Evolutionary conservation across 495 filamentous ascomycete species (phyloP).

Genomic region (Clohesyomyces aquaticus): DNA sequence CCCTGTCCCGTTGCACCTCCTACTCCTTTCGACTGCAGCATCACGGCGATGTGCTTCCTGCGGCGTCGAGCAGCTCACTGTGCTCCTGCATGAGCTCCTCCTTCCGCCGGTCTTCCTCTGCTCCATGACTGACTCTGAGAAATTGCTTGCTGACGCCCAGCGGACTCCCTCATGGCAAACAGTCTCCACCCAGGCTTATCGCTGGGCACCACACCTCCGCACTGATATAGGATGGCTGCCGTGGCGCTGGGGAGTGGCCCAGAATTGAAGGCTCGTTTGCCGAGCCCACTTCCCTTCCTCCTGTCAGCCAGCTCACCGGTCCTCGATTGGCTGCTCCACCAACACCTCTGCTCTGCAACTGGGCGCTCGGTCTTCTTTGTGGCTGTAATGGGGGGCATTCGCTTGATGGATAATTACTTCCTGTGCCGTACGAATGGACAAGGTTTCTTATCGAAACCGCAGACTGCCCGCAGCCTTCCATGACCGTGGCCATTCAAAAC

Average conservation of each 20-base stretch:
- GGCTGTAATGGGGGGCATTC: slow-evolving; percentile 20
- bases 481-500: slow-evolving; percentile 3
- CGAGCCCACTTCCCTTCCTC: background rate
- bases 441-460: slow-evolving; percentile 32
- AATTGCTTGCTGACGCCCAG: background rate
- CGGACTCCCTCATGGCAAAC: background rate
- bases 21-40: background rate
- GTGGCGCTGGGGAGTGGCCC: background rate
- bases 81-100: background rate
- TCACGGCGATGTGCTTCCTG: background rate
- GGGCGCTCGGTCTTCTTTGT: slow-evolving; percentile 9
- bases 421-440: slow-evolving; percentile 15
- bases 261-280: background rate
- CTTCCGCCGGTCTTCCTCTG: background rate
- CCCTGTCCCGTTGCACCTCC: background rate
- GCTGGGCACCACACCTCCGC: background rate
- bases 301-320: slow-evolving; percentile 6
- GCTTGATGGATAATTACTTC: slow-evolving; percentile 26
- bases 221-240: background rate
- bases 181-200: background rate
- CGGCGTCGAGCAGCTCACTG: no score
- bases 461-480: slow-evolving; percentile 20
- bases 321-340: slow-evolving; percentile 12
- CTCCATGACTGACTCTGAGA: background rate
- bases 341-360: background rate